Evolutionary conservation across 495 filamentous ascomycete genomes (phyloP), one percentile per base, ranked within the genome.

Genomic region (Trichoderma parareesei): DNA sequence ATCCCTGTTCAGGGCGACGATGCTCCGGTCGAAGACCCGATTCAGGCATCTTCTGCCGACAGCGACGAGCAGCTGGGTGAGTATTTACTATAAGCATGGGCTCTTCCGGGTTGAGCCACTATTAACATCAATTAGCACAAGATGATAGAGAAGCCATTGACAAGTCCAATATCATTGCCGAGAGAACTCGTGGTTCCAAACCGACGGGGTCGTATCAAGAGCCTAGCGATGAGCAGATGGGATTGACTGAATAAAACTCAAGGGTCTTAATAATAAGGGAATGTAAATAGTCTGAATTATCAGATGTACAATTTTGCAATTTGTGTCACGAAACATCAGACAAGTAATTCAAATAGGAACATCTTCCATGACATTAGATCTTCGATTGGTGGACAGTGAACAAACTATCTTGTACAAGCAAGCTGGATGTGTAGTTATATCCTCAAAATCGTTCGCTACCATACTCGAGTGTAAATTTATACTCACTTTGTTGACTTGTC

Each of bases 131-230:
- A 41, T 1, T 62, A 76, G 72, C 53, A 18, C 69, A 65, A 43
- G 74, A 76, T 48, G 74, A 75, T 2, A 72, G 67, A n/a, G 71
- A 75, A 48, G 75, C 72, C 35, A 77, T 77, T 38, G 70, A 77
- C 61, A 53, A 70, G 27, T 69, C 69, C 18, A 77, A 77, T 61
- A 71, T 76, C 44, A 63, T 77, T 57, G 61, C 66, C 42, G 69
- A 72, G 37, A 69, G 71, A n/a, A 74, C 71, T 14, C 63, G 75
- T 14, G 73, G 73, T 43, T 72, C 71, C 0, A 70, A 72, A 64
- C 74, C 71, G 0, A 63, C 7, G 0, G 63, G 64, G 8, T 65
- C 67, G 10, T 78, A 78, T 64, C 33, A 44, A 5, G 69, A 75
- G 66, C 74, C 72, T 1, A 71, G 69, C 3, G 73, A 76, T 53